Percentiles rank a stretch among this genome's conserved stretches.
These are phyloP conservation scores for Cladosporium sp. DNA, from an alignment of 2,329 filamentous ascomycete genomes.

Conservation along the genomic window DNA sequence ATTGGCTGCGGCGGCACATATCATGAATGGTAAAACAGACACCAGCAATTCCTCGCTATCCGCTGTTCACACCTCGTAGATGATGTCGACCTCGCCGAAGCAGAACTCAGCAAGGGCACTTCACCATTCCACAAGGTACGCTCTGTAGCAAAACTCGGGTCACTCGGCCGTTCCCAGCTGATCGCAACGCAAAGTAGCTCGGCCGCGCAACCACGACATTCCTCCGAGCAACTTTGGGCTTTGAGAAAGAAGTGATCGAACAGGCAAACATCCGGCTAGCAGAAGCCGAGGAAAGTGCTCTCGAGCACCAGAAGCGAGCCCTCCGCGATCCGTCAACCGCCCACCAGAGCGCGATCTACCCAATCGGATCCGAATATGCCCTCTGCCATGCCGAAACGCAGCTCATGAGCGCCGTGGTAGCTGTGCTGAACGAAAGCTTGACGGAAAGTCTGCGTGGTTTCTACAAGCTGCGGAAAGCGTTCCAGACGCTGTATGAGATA, in stretches of 20 bases:
- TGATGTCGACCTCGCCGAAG: slow-evolving; percentile 78
- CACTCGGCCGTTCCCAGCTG: background rate
- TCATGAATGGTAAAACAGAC: slow-evolving; percentile 30
- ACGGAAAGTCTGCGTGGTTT: slow-evolving; percentile 89
- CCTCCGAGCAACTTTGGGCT: slow-evolving; percentile 77
- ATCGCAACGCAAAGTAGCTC: slow-evolving; percentile 44
- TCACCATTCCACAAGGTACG: slow-evolving; percentile 77
- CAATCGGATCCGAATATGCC: slow-evolving; percentile 78
- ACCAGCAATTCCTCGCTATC: background rate
- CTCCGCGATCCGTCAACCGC: slow-evolving; percentile 53
- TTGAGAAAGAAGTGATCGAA: slow-evolving; percentile 86
- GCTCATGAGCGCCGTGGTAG: slow-evolving; percentile 82
- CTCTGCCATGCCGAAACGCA: slow-evolving; percentile 79
- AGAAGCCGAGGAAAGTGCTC: slow-evolving; percentile 70
- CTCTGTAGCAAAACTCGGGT: background rate
- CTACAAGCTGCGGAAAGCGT: slow-evolving; percentile 87
- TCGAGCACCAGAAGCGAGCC: slow-evolving; percentile 68
- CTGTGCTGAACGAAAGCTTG: slow-evolving; percentile 84
- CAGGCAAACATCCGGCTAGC: slow-evolving; percentile 68
- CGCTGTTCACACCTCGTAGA: slow-evolving; percentile 22
- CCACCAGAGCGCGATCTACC: slow-evolving; percentile 62
- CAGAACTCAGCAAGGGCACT: slow-evolving; percentile 60
- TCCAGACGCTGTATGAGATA: slow-evolving; percentile 71
- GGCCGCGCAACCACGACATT: slow-evolving; percentile 77
- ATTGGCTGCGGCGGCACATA: slow-evolving; percentile 30